A percentile compares a stretch with the other conserved stretches of the same genome.
phyloP scores from a whole-genome alignment of 2,329 filamentous ascomycete genomes.

The Chrysoporthe deuterocubensis region DNA sequence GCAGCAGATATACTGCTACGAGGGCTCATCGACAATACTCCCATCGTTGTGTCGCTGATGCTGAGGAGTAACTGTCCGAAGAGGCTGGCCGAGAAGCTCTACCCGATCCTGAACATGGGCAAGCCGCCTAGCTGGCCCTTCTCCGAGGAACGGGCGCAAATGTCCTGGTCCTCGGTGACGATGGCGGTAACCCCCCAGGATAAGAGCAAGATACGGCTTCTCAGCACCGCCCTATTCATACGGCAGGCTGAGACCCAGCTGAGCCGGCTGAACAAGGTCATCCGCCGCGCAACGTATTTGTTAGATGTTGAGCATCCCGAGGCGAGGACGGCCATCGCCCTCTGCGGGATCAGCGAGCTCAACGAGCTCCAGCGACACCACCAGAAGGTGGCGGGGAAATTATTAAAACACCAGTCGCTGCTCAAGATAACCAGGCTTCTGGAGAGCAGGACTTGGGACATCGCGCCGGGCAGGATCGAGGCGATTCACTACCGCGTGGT shows the following conservation, averaged over 20 bases:
- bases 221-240: conserved; percentile 27
- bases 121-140: conserved; percentile 25
- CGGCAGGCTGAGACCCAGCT: conserved; percentile 24
- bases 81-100: conserved; percentile 26
- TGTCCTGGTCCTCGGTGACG: conserved; percentile 19
- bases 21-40: conserved; percentile 36
- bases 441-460: conserved; percentile 22
- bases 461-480: not conserved
- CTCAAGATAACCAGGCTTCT: conserved; percentile 13
- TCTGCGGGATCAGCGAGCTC: conserved; percentile 9
- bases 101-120: conserved; percentile 28
- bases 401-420: conserved; percentile 27
- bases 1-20: conserved; percentile 42
- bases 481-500: not conserved
- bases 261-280: conserved; percentile 3
- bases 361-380: conserved; percentile 1
- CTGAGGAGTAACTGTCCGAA: conserved; percentile 27
- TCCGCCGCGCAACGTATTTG: conserved; percentile 3
- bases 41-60: conserved; percentile 30
- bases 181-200: conserved; percentile 12
- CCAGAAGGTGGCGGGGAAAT: conserved; percentile 6
- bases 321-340: not conserved
- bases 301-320: not conserved
- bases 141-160: conserved; percentile 21
- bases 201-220: conserved; percentile 9